These are phyloP conservation scores for Diaporthe nobilis DNA, from an alignment of 2,329 filamentous ascomycete genomes.

Conservation along the genomic window DNA sequence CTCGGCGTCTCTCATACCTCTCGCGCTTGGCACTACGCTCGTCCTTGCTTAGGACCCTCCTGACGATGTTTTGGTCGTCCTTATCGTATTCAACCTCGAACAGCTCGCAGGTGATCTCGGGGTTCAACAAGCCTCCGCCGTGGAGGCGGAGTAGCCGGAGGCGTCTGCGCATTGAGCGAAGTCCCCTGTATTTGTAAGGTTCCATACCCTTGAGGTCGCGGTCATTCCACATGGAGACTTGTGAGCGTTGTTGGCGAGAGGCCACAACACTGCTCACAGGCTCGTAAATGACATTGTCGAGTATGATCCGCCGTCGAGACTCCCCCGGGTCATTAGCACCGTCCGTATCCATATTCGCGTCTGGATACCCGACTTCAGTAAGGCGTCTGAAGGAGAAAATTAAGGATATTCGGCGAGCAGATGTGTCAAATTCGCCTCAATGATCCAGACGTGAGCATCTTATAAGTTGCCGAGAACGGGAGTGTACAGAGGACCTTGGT, in stretches of 20 bases:
- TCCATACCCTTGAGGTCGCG: not conserved
- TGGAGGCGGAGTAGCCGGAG: not conserved
- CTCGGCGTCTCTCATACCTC: not conserved
- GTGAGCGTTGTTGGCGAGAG: constrained; percentile 8
- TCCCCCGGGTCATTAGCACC: not conserved
- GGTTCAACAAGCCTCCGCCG: not conserved
- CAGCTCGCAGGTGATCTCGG: not conserved
- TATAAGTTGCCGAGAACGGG: too few relatives aligned
- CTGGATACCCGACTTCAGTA: not conserved
- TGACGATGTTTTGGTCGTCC: not conserved
- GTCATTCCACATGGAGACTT: constrained; percentile 1
- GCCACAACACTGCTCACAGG: not conserved
- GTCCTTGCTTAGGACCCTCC: not conserved
- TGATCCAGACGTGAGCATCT: not conserved
- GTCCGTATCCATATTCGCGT: not conserved
- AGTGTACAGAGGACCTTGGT: not conserved
- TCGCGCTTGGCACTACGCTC: not conserved
- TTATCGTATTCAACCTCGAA: constrained; percentile 10
- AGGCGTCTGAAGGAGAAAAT: not conserved
- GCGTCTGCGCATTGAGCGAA: not conserved
- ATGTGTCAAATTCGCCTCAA: not conserved
- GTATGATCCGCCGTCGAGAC: not conserved
- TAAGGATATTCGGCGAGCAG: not conserved
- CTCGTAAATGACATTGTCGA: constrained; percentile 4
- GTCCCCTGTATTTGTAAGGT: not conserved